Conservation (phyloP, 2,329 filamentous ascomycete species). For the Pseudocercospora ulei region DNA sequence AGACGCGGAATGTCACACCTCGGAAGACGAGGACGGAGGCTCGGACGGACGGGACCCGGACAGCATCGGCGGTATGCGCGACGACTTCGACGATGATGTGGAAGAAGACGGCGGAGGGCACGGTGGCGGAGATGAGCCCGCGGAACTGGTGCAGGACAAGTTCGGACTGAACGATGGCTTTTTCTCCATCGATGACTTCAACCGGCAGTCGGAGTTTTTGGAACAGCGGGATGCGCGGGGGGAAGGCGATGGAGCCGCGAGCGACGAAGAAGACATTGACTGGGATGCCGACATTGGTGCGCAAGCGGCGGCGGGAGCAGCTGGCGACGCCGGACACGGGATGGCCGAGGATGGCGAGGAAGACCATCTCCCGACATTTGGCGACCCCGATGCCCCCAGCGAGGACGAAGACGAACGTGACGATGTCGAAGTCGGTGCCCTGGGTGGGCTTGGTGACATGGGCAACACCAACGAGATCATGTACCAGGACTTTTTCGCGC, state of each 20-base stretch:
- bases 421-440: constrained; percentile 48
- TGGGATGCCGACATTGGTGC: constrained; percentile 69
- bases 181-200: constrained; percentile 96
- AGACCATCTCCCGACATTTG: constrained; percentile 73
- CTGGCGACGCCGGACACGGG: constrained; percentile 28
- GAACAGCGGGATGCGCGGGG: constrained; percentile 75
- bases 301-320: constrained; percentile 32
- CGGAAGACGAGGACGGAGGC: constrained; percentile 31
- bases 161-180: constrained; percentile 92
- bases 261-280: constrained; percentile 78
- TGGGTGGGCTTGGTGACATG: constrained; percentile 45
- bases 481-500: constrained; percentile 89
- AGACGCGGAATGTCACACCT: constrained; percentile 28
- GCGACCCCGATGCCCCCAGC: constrained; percentile 61
- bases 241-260: constrained; percentile 63
- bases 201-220: constrained; percentile 80
- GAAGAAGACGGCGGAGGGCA: constrained; percentile 40
- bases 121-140: constrained; percentile 39
- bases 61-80: constrained; percentile 21
- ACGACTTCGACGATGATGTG: constrained; percentile 29
- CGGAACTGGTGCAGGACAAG: constrained; percentile 58
- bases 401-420: constrained; percentile 55
- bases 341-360: constrained; percentile 54
- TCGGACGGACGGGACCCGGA: constrained; percentile 38
- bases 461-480: constrained; percentile 78